Evolutionary conservation across 2,329 filamentous ascomycete species (phyloP), one percentile per base, ranked within the genome.

Genomic region (Trichoderma atroviride): DNA sequence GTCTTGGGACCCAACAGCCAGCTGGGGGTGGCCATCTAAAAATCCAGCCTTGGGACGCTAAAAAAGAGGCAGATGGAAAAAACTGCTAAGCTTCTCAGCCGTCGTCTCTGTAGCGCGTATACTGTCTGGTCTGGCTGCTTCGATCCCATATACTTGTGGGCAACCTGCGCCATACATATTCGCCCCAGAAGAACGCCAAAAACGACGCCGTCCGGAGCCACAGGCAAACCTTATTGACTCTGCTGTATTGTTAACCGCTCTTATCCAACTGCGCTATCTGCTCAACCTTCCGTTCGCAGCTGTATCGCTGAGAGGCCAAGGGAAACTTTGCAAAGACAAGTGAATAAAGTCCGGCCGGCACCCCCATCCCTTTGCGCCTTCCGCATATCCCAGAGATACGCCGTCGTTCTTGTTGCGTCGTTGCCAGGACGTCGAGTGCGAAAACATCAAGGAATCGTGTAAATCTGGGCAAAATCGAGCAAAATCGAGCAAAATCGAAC

Each of bases 31-130:
- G 63, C 59, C 65, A 61, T 60, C 59, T 63, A 69, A 67, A 69
- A 62, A 55, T 50, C 69, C 69, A 68, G 69, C 69, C 43, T 62
- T 70, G 63, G 61, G 69, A 56, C 69, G 68, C 68, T 69, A 69
- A 68, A 61, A 43, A 47, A 47, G 37, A 43, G 24, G 19, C 31
- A 64, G 61, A 55, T 22, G 62, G 6, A 68, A 59, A 56, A 56
- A 64, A 40, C 47, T 67, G 63, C 53, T 33, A 57, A 57, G 59
- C 40, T 62, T 43, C 59, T 47, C 59, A 47, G 33, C 29, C 57
- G 58, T 61, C 22, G 22, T 33, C 40, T 62, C 40, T 52, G 40
- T 62, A 47, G 57, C 43, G 53, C 50, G 65, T 57, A 33, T 27
- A 56, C 53, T 31, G 27, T 56, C 43, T 53, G 65, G 43, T n/a